Conservation (phyloP, 1,284 basidiomycete species). For the Apiotrichum gracile region DNA sequence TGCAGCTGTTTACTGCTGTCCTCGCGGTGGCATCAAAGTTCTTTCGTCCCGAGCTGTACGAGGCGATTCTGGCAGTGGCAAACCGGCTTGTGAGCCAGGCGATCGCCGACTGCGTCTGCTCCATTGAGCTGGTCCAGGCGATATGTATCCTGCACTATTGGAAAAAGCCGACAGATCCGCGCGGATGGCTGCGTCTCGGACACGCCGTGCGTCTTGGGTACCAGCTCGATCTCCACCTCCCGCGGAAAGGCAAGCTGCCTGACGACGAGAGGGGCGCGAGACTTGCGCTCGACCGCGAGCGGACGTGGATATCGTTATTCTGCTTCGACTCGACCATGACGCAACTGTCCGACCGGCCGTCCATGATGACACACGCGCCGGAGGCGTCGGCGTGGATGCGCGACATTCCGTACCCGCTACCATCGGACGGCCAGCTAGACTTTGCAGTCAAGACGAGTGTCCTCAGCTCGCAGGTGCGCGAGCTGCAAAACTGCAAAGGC, state of each 20-base stretch:
- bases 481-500: conserved; percentile 15
- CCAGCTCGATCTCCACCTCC: conserved; percentile 26
- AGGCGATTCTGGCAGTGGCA: conserved; percentile 6
- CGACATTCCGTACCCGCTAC: conserved; percentile 13
- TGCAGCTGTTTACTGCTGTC: conserved; percentile 18
- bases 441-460: conserved; percentile 21
- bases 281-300: conserved; percentile 18
- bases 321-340: conserved; percentile 21
- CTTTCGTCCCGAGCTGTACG: conserved; percentile 21
- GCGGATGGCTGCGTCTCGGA: conserved; percentile 23
- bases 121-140: conserved; percentile 20
- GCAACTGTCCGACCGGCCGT: conserved; percentile 19
- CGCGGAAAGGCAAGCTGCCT: conserved; percentile 16
- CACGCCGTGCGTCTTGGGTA: conserved; percentile 29
- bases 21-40: conserved; percentile 19
- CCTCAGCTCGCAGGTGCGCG: conserved; percentile 13
- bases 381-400: conserved; percentile 13
- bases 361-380: conserved; percentile 18
- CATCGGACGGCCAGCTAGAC: conserved; percentile 21
- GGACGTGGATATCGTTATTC: conserved; percentile 23
- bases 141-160: conserved; percentile 22
- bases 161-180: conserved; percentile 17
- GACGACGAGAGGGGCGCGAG: conserved; percentile 20
- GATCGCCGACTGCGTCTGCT: conserved; percentile 11
- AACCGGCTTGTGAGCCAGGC: conserved; percentile 13